Percentiles rank a stretch among this genome's conserved stretches.
Conservation (phyloP, 495 filamentous ascomycete genomes). For the Niebla homalea region DNA sequence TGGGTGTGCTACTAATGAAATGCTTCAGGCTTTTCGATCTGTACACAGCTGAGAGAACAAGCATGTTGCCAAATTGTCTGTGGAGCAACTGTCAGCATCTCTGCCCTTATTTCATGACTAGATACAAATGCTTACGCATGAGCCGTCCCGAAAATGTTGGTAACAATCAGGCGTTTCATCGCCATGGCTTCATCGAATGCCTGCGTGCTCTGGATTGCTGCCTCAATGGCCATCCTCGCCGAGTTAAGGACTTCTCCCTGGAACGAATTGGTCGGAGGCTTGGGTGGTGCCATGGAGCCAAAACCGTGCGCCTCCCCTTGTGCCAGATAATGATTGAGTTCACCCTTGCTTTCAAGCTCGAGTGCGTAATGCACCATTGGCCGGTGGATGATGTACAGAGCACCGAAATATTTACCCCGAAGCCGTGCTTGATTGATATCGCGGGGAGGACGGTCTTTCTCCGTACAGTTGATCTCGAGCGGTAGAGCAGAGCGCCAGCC, state of each 20-base stretch:
- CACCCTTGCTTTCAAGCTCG: slow-evolving; percentile 17
- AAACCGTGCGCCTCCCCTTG: background rate
- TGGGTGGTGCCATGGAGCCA: background rate
- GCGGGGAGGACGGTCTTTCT: slow-evolving; percentile 47
- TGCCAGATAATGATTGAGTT: background rate
- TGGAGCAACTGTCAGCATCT: background rate
- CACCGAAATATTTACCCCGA: slow-evolving; percentile 89
- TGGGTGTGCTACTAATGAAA: slow-evolving; percentile 40
- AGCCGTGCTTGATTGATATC: slow-evolving; percentile 78
- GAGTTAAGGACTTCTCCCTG: slow-evolving; percentile 37
- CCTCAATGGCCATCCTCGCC: slow-evolving; percentile 41
- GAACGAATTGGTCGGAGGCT: slow-evolving; percentile 21
- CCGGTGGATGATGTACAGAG: slow-evolving; percentile 76
- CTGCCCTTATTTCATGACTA: slow-evolving; percentile 8
- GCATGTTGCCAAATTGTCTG: slow-evolving; percentile 94
- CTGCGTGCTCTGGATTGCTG: slow-evolving; percentile 70
- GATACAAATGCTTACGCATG: slow-evolving; percentile 65
- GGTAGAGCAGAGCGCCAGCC: slow-evolving; percentile 33
- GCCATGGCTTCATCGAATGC: slow-evolving; percentile 60
- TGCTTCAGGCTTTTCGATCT: slow-evolving; percentile 39
- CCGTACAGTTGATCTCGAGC: slow-evolving; percentile 46
- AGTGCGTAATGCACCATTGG: slow-evolving; percentile 60
- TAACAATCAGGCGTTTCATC: slow-evolving; percentile 60
- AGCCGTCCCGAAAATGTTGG: slow-evolving; percentile 88
- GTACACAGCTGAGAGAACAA: slow-evolving; percentile 73